These are phyloP conservation scores for Chrysanthemum seticuspe DNA, from an alignment of 129 eudicot species.

Conservation along the genomic window DNA sequence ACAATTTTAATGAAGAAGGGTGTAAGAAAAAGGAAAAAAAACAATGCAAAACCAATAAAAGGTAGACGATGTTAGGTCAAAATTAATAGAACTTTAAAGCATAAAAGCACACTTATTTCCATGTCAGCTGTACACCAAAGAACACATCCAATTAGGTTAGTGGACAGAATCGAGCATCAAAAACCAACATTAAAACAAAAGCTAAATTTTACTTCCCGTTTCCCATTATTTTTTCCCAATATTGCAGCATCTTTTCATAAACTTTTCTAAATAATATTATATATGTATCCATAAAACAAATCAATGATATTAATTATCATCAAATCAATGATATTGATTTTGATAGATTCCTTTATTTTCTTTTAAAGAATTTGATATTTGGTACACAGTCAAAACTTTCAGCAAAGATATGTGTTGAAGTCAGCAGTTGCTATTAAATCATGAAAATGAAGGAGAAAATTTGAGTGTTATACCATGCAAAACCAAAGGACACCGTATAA, in stretches of 20 bases:
- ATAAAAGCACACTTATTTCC: not conserved
- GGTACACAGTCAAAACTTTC: conserved; percentile 8
- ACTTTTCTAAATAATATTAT: no score
- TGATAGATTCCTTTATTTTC: conserved; percentile 12
- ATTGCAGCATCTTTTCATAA: not conserved
- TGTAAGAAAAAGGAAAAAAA: not conserved
- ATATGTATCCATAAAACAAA: no score
- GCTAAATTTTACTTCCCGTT: not conserved
- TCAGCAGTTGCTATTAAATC: not conserved
- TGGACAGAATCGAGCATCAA: not conserved
- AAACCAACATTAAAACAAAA: not conserved
- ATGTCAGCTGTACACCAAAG: not conserved
- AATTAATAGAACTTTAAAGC: not conserved
- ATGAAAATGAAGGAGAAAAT: not conserved
- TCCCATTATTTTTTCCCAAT: not conserved
- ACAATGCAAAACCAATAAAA: not conserved
- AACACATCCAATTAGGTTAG: not conserved
- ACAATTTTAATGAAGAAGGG: no score
- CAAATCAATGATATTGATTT: not conserved
- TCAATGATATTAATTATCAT: not conserved
- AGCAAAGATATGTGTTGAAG: not conserved
- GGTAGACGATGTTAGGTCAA: not conserved
- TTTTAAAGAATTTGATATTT: not conserved
- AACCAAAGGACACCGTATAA: not conserved
- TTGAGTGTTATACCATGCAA: not conserved